A percentile compares a stretch with the other conserved stretches of the same genome.
These are phyloP conservation scores for Epichloe hybrida DNA, from an alignment of 2,329 filamentous ascomycete species.

Conservation along the genomic window DNA sequence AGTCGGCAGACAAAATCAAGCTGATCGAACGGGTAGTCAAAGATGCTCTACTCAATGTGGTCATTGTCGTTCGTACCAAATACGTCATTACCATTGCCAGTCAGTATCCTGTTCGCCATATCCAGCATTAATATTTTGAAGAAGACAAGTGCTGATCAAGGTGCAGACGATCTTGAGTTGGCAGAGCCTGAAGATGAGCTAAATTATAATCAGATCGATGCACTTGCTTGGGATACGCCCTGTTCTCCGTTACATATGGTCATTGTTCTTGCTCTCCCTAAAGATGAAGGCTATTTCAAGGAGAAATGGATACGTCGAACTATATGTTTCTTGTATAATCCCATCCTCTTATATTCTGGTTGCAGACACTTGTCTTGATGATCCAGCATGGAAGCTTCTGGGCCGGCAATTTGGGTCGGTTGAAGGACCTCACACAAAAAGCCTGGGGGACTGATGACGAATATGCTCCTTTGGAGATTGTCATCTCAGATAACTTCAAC, in stretches of 20 bases:
- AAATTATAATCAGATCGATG: constrained; percentile 68
- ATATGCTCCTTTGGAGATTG: constrained; percentile 49
- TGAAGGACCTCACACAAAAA: constrained; percentile 50
- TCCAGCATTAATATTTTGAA: constrained; percentile 44
- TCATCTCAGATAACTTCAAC: constrained; percentile 35
- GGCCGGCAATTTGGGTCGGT: constrained; percentile 50
- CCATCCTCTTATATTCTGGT: background rate
- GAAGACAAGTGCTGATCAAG: constrained; percentile 17
- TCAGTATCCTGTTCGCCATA: too few relatives aligned
- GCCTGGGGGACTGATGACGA: constrained; percentile 41
- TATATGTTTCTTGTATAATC: constrained; percentile 32
- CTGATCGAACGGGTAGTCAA: too few relatives aligned
- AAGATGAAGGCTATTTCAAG: constrained; percentile 50
- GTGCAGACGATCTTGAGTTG: constrained; percentile 27
- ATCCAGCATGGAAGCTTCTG: constrained; percentile 56
- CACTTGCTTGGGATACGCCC: constrained; percentile 66
- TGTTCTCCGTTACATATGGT: constrained; percentile 67
- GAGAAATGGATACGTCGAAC: constrained; percentile 44
- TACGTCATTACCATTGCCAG: too few relatives aligned
- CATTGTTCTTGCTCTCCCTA: constrained; percentile 52
- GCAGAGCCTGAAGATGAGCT: constrained; percentile 49
- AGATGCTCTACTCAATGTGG: too few relatives aligned
- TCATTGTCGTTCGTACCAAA: too few relatives aligned
- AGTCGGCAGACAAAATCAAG: constrained; percentile 31
- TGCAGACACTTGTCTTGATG: background rate